These are phyloP conservation scores for Cephaloascus albidus DNA, from an alignment of 805 yeast genomes.

Conservation along the genomic window DNA sequence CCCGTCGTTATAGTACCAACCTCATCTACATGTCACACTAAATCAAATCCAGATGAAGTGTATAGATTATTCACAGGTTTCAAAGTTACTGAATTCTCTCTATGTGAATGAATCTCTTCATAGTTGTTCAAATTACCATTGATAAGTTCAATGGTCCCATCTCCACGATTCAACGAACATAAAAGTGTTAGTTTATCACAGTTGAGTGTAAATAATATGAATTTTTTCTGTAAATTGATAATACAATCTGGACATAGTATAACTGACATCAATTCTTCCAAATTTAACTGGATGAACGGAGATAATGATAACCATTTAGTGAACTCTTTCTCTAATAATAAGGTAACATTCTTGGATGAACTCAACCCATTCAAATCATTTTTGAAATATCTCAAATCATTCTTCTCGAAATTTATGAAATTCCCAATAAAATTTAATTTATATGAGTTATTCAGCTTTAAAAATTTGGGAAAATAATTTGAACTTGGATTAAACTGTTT, in stretches of 20 bases:
- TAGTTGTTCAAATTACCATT: neutral
- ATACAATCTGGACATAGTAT: neutral
- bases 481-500: neutral
- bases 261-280: neutral
- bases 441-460: neutral
- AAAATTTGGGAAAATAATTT: neutral
- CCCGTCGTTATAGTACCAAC: no score
- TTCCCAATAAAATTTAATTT: neutral
- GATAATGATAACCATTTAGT: neutral
- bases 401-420: neutral
- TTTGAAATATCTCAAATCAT: neutral
- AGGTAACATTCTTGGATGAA: neutral
- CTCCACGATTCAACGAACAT: neutral
- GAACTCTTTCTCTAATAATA: neutral
- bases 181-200: neutral
- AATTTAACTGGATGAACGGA: neutral
- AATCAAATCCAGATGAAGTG: neutral
- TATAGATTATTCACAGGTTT: neutral
- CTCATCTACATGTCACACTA: no score
- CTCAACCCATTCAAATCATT: neutral
- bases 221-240: neutral
- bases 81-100: neutral
- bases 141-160: neutral
- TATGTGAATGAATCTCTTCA: neutral
- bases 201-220: neutral